These are phyloP conservation scores for Clonostachys sp. DNA, from an alignment of 2,329 filamentous ascomycete species.

Conservation along the genomic window DNA sequence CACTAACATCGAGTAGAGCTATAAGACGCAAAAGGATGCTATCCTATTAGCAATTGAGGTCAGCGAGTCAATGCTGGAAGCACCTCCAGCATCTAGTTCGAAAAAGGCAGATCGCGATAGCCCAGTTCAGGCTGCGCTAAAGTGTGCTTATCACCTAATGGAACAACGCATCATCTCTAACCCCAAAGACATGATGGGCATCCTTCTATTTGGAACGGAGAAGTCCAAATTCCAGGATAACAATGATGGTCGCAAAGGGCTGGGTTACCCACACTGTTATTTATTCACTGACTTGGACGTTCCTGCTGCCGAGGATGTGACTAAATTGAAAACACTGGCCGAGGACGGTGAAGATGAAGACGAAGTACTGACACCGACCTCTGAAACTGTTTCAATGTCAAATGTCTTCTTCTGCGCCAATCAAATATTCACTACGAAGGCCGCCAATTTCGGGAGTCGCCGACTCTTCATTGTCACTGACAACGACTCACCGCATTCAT, in stretches of 20 bases:
- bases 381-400: conserved; percentile 72
- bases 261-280: conserved; percentile 87
- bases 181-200: conserved; percentile 95
- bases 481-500: conserved; percentile 77
- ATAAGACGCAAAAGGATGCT: conserved; percentile 93
- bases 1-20: conserved; percentile 52
- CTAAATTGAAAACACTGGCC: conserved; percentile 67
- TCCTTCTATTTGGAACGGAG: conserved; percentile 86
- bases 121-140: conserved; percentile 76
- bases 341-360: conserved; percentile 72
- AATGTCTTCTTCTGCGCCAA: conserved; percentile 94
- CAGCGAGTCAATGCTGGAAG: conserved; percentile 78
- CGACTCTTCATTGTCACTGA: conserved; percentile 95
- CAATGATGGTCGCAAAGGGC: conserved; percentile 51
- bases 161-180: conserved; percentile 97
- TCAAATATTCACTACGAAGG: conserved; percentile 92
- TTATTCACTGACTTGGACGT: conserved; percentile 84
- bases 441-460: conserved; percentile 88
- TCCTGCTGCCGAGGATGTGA: conserved; percentile 83
- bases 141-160: conserved; percentile 93
- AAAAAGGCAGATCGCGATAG: conserved; percentile 79
- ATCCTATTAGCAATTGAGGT: conserved; percentile 94
- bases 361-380: conserved; percentile 64
- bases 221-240: conserved; percentile 74
- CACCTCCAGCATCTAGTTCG: conserved; percentile 56